Evolutionary conservation across 2,329 filamentous ascomycete species (phyloP).

Genomic region (Xylaria sp.): DNA sequence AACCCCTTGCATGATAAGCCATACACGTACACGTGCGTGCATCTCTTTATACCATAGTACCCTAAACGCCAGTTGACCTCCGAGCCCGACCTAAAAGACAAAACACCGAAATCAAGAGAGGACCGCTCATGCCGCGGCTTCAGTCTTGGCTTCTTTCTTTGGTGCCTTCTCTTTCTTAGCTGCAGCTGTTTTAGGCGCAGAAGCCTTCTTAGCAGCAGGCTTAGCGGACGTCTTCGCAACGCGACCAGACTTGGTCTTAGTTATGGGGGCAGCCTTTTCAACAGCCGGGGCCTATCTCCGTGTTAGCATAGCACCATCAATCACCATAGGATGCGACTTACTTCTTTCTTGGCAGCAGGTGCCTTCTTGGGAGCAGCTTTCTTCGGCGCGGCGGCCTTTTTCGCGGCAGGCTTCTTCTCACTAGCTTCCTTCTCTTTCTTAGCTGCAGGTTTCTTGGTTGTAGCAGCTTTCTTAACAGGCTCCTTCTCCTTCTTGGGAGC

Average conservation of each 20-base stretch:
- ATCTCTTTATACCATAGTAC: constrained; percentile 48
- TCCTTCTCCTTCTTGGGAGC: constrained; percentile 44
- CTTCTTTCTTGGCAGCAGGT: constrained; percentile 51
- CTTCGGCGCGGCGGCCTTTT: constrained; percentile 58
- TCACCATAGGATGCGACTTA: constrained; percentile 34
- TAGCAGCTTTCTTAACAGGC: constrained; percentile 41
- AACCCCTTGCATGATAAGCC: constrained; percentile 44
- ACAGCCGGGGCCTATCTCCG: constrained; percentile 60
- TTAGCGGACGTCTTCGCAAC: constrained; percentile 75
- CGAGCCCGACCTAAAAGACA: constrained; percentile 47
- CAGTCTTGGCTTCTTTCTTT: constrained; percentile 51
- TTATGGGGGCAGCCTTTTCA: constrained; percentile 57
- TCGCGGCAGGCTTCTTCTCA: constrained; percentile 82
- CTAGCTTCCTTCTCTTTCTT: constrained; percentile 60
- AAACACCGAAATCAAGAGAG: constrained; percentile 47
- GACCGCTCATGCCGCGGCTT: constrained; percentile 43
- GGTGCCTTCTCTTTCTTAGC: constrained; percentile 52
- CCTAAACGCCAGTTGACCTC: constrained; percentile 49
- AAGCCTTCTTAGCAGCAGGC: constrained; percentile 53
- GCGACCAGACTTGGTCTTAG: constrained; percentile 80
- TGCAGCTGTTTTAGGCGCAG: constrained; percentile 57
- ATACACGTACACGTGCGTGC: constrained; percentile 41
- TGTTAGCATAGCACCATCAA: constrained; percentile 34
- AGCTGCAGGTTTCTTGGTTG: constrained; percentile 52
- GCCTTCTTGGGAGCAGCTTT: constrained; percentile 56